Percentiles rank a stretch among this genome's conserved stretches.
Evolutionary conservation across 2,329 filamentous ascomycete genomes (phyloP).

Genomic region (Pseudogymnoascus sp.): DNA sequence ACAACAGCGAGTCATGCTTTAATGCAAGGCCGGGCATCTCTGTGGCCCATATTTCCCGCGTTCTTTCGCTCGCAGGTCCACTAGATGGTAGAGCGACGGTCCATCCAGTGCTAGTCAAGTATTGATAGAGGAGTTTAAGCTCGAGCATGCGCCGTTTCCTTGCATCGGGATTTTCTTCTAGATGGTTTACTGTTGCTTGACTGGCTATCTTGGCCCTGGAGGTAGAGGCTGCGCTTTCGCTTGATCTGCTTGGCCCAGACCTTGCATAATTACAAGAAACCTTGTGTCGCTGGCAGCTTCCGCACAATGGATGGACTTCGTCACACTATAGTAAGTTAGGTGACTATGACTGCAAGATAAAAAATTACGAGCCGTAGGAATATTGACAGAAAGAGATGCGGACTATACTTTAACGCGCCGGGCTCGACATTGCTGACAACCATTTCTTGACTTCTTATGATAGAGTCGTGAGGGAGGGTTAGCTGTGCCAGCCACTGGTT

Average conservation of each 20-base stretch:
- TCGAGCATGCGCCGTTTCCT: slow-evolving; percentile 17
- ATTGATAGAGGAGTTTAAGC: slow-evolving; percentile 21
- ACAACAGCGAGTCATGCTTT: slow-evolving; percentile 17
- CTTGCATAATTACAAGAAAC: slow-evolving; percentile 18
- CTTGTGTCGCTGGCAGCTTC: slow-evolving; percentile 18
- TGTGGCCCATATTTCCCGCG: slow-evolving; percentile 7
- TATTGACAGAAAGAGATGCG: slow-evolving; percentile 28
- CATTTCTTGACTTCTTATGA: slow-evolving; percentile 29
- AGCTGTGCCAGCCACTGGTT: neutral
- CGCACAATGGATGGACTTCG: slow-evolving; percentile 20
- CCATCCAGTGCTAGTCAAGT: slow-evolving; percentile 16
- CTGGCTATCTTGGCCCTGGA: neutral
- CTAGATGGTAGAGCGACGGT: slow-evolving; percentile 10
- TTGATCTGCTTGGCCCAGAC: slow-evolving; percentile 6
- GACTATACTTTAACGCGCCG: slow-evolving; percentile 27
- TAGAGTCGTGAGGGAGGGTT: slow-evolving; percentile 21
- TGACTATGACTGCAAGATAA: neutral
- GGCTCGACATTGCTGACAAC: slow-evolving; percentile 27
- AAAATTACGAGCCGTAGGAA: slow-evolving; percentile 36
- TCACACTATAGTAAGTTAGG: slow-evolving; percentile 17
- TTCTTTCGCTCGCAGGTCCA: neutral
- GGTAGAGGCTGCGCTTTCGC: neutral
- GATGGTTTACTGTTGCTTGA: neutral
- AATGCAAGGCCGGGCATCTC: slow-evolving; percentile 17
- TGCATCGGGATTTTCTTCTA: slow-evolving; percentile 15